Percentiles rank a stretch among this genome's conserved stretches.
These are phyloP conservation scores for Bipolaris sorokiniana DNA, from an alignment of 2,329 filamentous ascomycete genomes.

Conservation along the genomic window DNA sequence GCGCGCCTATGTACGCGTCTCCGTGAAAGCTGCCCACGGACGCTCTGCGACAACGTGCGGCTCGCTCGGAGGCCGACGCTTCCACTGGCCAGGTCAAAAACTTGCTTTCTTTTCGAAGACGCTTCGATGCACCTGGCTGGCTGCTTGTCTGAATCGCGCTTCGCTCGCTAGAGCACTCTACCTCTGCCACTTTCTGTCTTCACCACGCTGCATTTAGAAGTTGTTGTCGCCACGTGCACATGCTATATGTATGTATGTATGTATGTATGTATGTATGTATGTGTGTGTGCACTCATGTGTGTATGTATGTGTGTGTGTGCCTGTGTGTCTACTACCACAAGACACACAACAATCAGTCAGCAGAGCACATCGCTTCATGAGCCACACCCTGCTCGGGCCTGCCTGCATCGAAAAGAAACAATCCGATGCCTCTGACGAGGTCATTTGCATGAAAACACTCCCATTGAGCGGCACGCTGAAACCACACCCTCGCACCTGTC, in stretches of 20 bases:
- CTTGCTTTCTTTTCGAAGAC: slow-evolving; percentile 20
- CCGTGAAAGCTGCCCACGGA: slow-evolving; percentile 10
- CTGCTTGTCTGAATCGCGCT: slow-evolving; percentile 2
- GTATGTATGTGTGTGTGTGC: no score
- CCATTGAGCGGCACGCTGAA: slow-evolving; percentile 24
- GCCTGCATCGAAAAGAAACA: slow-evolving; percentile 6
- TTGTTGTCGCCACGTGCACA: neutral
- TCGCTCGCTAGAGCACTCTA: slow-evolving; percentile 2
- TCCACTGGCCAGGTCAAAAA: slow-evolving; percentile 25
- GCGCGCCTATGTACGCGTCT: slow-evolving; percentile 21
- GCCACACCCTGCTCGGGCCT: neutral
- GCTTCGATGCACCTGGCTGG: slow-evolving; percentile 13
- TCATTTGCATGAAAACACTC: slow-evolving; percentile 10
- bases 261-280: no score
- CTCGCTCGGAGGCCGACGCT: slow-evolving; percentile 9
- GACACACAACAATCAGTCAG: neutral
- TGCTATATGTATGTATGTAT: no score
- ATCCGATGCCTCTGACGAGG: slow-evolving; percentile 7
- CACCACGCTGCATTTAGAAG: slow-evolving; percentile 1
- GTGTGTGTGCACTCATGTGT: no score
- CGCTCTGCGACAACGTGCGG: slow-evolving; percentile 1
- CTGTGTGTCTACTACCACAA: neutral
- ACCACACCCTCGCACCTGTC: slow-evolving; percentile 18
- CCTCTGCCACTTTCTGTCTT: slow-evolving; percentile 11
- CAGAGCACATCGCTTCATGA: neutral